Evolutionary conservation across 1,284 basidiomycete species (phyloP).

Genomic region (Moniliophthora roreri): DNA sequence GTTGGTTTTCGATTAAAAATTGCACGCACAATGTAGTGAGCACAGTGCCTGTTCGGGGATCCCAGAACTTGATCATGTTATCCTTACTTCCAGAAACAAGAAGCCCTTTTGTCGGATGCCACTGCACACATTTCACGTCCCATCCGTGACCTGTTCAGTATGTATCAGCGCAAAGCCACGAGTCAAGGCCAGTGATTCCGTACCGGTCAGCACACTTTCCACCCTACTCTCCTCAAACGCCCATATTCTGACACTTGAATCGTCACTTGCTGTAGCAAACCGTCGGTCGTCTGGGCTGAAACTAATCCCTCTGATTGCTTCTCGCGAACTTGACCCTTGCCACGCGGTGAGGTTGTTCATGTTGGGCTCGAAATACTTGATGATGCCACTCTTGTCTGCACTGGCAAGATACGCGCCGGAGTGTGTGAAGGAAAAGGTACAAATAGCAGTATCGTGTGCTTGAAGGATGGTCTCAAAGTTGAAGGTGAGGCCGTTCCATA

Average conservation of each 20-base stretch:
- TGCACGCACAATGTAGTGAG: constrained; percentile 76
- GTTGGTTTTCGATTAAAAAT: constrained; percentile 1
- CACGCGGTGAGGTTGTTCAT: constrained; percentile 98
- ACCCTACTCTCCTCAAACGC: constrained; percentile 89
- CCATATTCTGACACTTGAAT: constrained; percentile 94
- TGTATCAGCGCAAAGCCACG: neutral
- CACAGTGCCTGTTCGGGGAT: constrained; percentile 86
- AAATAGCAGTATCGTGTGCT: constrained; percentile 94
- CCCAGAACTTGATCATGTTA: constrained; percentile 99
- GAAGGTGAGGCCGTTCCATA: constrained; percentile 99
- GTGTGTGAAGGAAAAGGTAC: constrained; percentile 87
- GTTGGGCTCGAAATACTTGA: constrained; percentile 99
- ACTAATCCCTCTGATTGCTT: constrained; percentile 87
- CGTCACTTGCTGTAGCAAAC: constrained; percentile 95
- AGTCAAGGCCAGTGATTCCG: constrained; percentile 19
- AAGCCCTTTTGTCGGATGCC: constrained; percentile 96
- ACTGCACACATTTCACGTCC: constrained; percentile 98
- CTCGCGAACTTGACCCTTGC: constrained; percentile 76
- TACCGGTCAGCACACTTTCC: constrained; percentile 85
- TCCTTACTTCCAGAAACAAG: constrained; percentile 96
- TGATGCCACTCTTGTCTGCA: constrained; percentile 89
- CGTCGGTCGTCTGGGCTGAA: constrained; percentile 91
- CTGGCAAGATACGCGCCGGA: constrained; percentile 91
- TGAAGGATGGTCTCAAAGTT: constrained; percentile 99
- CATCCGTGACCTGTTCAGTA: constrained; percentile 82